Conservation (phyloP, 2,329 filamentous ascomycete genomes). For the Aureobasidium leucospermi region DNA sequence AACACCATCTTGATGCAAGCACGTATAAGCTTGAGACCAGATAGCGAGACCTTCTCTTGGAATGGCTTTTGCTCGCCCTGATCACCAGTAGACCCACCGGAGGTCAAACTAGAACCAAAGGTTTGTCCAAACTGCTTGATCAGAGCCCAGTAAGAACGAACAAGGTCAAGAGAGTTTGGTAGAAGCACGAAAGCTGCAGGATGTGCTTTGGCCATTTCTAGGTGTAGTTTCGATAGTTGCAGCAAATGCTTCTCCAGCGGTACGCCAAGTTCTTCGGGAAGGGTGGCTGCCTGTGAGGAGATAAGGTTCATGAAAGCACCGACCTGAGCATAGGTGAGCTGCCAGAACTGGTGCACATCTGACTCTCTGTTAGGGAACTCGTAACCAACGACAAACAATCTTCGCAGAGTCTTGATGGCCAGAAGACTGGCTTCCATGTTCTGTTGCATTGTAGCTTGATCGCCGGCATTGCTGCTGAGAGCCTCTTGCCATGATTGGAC, state of each 20-base stretch:
- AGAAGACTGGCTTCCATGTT: constrained; percentile 71
- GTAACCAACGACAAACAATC: constrained; percentile 73
- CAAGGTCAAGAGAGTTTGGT: constrained; percentile 69
- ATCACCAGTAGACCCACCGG: constrained; percentile 39
- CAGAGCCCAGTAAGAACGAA: constrained; percentile 78
- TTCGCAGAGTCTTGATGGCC: constrained; percentile 70
- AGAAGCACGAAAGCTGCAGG: constrained; percentile 76
- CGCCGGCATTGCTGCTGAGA: constrained; percentile 27
- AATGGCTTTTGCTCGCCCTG: constrained; percentile 37
- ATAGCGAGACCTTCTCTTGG: constrained; percentile 71
- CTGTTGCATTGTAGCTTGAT: constrained; percentile 51
- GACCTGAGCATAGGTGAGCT: constrained; percentile 67
- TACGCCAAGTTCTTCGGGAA: constrained; percentile 39
- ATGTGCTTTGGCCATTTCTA: constrained; percentile 74
- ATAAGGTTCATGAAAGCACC: constrained; percentile 64
- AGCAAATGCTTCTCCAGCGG: constrained; percentile 78
- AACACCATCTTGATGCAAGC: constrained; percentile 82
- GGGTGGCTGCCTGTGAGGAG: constrained; percentile 47
- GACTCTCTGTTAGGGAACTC: constrained; percentile 74
- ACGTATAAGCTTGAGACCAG: constrained; percentile 73
- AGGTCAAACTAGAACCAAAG: constrained; percentile 52
- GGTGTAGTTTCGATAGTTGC: constrained; percentile 85
- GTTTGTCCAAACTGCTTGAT: constrained; percentile 68
- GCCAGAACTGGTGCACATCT: constrained; percentile 74
- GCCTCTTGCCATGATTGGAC: constrained; percentile 55